Conservation (phyloP, 2,329 filamentous ascomycete species). For the Parastagonospora nodorum region DNA sequence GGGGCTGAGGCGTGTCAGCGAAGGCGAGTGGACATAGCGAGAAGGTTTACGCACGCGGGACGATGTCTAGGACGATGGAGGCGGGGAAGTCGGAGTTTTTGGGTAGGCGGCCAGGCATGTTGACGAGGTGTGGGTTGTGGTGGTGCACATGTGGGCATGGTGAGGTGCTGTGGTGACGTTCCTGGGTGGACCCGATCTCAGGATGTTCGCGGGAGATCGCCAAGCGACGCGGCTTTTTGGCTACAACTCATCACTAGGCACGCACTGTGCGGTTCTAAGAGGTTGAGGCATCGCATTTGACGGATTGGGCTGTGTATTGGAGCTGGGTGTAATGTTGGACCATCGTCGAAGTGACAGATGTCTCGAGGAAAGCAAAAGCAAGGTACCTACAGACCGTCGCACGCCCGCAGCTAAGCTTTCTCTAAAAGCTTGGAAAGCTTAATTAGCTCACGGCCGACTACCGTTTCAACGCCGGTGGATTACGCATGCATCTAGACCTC, state of each 20-base stretch:
- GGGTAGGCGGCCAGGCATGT: slow-evolving; percentile 52
- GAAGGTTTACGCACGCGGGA: slow-evolving; percentile 48
- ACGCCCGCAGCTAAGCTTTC: slow-evolving; percentile 29
- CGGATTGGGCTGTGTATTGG: no score
- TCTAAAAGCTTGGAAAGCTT: slow-evolving; percentile 30
- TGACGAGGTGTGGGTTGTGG: slow-evolving; percentile 13
- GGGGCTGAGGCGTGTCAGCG: slow-evolving; percentile 41
- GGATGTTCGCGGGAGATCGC: slow-evolving; percentile 11
- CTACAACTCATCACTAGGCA: not conserved
- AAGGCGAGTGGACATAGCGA: not conserved
- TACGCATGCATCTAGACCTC: slow-evolving; percentile 30
- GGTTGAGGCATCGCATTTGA: no score
- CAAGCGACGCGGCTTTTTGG: slow-evolving; percentile 20
- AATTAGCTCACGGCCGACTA: slow-evolving; percentile 7
- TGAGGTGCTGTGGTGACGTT: slow-evolving; percentile 17
- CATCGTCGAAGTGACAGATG: not conserved
- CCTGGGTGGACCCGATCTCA: slow-evolving; percentile 7
- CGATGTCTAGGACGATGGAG: slow-evolving; percentile 48
- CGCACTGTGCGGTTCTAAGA: no score
- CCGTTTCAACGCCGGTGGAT: slow-evolving; percentile 14
- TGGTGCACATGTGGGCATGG: slow-evolving; percentile 19
- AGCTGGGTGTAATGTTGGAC: no score
- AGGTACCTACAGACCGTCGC: not conserved
- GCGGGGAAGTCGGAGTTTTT: slow-evolving; percentile 50
- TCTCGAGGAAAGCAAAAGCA: not conserved